Conservation (phyloP, 2,329 filamentous ascomycete genomes). For the Kalaharituber pfeilii region DNA sequence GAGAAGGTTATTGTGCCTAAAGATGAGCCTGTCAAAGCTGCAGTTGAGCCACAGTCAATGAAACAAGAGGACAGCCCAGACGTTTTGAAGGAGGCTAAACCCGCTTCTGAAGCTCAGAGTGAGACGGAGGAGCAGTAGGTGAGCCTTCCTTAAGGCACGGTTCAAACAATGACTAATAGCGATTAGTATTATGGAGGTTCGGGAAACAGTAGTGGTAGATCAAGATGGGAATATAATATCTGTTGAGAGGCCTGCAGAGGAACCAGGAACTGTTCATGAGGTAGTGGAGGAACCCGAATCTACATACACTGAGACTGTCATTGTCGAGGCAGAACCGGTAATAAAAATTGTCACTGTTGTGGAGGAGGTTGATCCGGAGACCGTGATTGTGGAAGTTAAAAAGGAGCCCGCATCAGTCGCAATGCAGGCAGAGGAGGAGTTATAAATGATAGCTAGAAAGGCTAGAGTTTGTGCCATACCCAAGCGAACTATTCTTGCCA, state of each 20-base stretch:
- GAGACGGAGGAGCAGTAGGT: not conserved
- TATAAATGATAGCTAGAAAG: too few species aligned
- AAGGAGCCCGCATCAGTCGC: not conserved
- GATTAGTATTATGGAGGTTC: not conserved
- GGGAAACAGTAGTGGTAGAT: not conserved
- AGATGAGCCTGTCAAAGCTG: not conserved
- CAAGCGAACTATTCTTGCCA: too few species aligned
- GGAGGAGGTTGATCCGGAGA: not conserved
- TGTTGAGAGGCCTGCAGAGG: not conserved
- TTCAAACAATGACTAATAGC: not conserved
- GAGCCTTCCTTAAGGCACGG: not conserved
- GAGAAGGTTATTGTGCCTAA: too few species aligned
- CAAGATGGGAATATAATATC: not conserved
- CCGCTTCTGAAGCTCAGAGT: too few species aligned
- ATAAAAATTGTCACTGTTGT: not conserved
- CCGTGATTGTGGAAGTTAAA: not conserved
- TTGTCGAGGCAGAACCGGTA: not conserved
- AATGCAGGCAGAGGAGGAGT: not conserved
- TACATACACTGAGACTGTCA: not conserved
- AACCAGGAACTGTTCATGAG: slow-evolving; percentile 1
- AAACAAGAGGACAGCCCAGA: not conserved
- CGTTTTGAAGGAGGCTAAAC: too few species aligned
- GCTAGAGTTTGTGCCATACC: too few species aligned
- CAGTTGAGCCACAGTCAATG: too few species aligned
- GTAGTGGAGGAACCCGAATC: not conserved